Evolutionary conservation across 1,284 basidiomycete species (phyloP), one percentile per base, ranked within the genome.

Genomic region (Austroboletus novae-zelandiae): DNA sequence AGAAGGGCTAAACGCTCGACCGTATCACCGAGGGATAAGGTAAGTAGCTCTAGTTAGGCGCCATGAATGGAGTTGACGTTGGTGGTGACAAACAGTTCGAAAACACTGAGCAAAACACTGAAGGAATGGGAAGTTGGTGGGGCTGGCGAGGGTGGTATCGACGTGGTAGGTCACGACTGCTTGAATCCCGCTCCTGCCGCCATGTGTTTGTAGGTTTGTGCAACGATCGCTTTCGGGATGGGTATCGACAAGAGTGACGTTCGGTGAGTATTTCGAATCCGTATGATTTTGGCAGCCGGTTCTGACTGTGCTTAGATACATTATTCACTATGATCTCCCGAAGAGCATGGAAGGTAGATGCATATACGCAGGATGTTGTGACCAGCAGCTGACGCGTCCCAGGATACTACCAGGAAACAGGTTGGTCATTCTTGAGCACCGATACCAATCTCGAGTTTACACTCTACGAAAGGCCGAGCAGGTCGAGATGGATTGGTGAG

Each of bases 331-430:
- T 57, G 90, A 94, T 65, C 67, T 92, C 40, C 89, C 89, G 0
- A 90, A 87, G 65, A 90, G 87, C 50, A 83, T 93, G 53, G 91
- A 93, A 77, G 89, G 89, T 83, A 45, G 57, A 70, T 46, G 9
- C 27, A n/a, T 23, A n/a, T 40, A 30, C 25, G 31, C 13, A 23
- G 4, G 35, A 35, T 8, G 17, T 30, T 0, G 23, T 48, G 17
- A 9, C 13, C 8, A 1, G 10, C 35, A 9, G 45, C 35, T 53
- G 45, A 56, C 23, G 42, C 29, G 37, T 48, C 23, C 4, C 48
- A 91, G 91, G 89, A 0, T 94, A 86, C 68, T 94, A 94, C 64
- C 92, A 94, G 65, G 91, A 94, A 66, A 94, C 91, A 46, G 90
- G 90, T 79, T 42, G 15, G 61, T 32, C 7, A 50, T 46, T 61